These are phyloP conservation scores for Henningerozyma blattae DNA, from an alignment of 805 yeast species.

Conservation along the genomic window DNA sequence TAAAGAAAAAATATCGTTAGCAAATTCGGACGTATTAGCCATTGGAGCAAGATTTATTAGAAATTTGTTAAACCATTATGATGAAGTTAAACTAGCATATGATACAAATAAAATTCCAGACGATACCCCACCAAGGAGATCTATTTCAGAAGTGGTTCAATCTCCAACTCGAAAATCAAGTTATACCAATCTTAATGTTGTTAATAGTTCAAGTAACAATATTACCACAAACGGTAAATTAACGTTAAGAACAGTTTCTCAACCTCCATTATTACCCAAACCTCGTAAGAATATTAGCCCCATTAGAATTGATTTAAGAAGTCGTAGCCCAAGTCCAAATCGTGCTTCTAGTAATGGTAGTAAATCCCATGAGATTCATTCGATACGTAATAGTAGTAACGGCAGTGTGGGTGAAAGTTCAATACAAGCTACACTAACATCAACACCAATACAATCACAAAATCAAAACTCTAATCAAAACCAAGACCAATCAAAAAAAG, in stretches of 20 bases:
- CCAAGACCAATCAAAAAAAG: too few relatives aligned
- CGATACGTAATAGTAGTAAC: too few relatives aligned
- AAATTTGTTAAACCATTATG: conserved; percentile 43
- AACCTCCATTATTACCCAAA: conserved; percentile 14
- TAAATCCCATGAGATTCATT: too few relatives aligned
- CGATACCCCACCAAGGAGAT: background rate
- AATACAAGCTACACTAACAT: too few relatives aligned
- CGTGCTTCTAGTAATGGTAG: too few relatives aligned
- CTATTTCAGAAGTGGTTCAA: background rate
- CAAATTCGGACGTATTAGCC: conserved; percentile 34
- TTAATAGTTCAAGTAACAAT: background rate
- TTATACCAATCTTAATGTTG: background rate
- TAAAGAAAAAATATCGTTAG: conserved; percentile 33
- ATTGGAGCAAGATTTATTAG: conserved; percentile 43
- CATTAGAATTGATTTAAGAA: conserved; percentile 6
- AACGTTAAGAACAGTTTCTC: background rate
- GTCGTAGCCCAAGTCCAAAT: conserved; percentile 4
- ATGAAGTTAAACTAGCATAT: conserved; percentile 13
- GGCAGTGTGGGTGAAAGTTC: too few relatives aligned
- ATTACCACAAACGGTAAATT: background rate
- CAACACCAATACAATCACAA: too few relatives aligned
- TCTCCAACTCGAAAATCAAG: background rate
- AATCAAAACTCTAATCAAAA: too few relatives aligned
- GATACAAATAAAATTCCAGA: background rate
- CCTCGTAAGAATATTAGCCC: conserved; percentile 21